phyloP scores from a whole-genome alignment of 345 rosid species.

The Passiflora organensis region DNA sequence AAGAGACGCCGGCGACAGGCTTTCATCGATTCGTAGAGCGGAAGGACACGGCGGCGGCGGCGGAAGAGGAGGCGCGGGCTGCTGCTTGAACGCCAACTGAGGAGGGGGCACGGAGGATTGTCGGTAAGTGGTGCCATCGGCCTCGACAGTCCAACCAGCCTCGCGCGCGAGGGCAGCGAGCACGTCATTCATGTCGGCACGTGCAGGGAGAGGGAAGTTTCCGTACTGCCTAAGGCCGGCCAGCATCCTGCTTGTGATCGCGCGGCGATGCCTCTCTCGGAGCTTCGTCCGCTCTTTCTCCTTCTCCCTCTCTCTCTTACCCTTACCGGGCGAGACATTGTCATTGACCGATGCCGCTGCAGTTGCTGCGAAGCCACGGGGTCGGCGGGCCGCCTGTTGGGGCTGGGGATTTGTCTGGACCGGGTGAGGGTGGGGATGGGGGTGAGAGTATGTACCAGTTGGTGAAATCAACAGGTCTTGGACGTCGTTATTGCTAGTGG shows the following conservation, averaged over 20 bases:
- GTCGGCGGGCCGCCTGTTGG: slow-evolving; percentile 52
- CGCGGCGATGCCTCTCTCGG: slow-evolving; percentile 92
- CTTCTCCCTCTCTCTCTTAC: slow-evolving; percentile 85
- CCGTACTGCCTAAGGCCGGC: slow-evolving; percentile 92
- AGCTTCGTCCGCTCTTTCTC: slow-evolving; percentile 96
- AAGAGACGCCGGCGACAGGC: slow-evolving; percentile 75
- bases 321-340: slow-evolving; percentile 24
- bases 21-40: slow-evolving; percentile 61
- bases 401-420: slow-evolving; percentile 13
- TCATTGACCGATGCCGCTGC: slow-evolving; percentile 35
- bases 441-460: neutral
- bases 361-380: slow-evolving; percentile 77
- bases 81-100: neutral
- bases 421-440: slow-evolving; percentile 14
- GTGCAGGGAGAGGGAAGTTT: slow-evolving; percentile 92
- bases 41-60: slow-evolving; percentile 38
- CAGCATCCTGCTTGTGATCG: slow-evolving; percentile 95
- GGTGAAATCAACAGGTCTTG: slow-evolving; percentile 7
- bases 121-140: slow-evolving; percentile 81
- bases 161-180: slow-evolving; percentile 94
- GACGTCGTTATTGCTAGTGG: slow-evolving; percentile 10
- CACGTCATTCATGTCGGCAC: slow-evolving; percentile 99
- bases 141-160: slow-evolving; percentile 95
- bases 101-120: slow-evolving; percentile 52
- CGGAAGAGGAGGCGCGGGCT: neutral